Conservation (phyloP, 1,139 yeast species). For the Protomyces gravidus region DNA sequence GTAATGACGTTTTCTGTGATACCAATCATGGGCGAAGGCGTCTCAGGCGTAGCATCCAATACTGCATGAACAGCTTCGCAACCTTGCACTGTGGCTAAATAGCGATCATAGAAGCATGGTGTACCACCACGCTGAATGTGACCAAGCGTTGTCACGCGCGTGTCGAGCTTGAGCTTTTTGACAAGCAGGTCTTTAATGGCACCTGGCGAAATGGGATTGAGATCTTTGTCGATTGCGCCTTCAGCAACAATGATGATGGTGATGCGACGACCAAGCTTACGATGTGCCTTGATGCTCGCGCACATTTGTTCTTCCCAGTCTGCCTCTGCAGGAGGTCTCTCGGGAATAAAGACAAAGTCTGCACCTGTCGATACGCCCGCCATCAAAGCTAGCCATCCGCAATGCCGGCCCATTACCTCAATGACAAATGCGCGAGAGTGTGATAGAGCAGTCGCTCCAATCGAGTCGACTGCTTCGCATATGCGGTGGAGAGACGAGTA, state of each 20-base stretch:
- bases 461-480: slow-evolving; percentile 87
- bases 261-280: slow-evolving; percentile 83
- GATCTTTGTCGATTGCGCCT: slow-evolving; percentile 84
- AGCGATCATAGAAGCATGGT: slow-evolving; percentile 89
- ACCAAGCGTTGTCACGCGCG: slow-evolving; percentile 90
- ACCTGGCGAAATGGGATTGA: slow-evolving; percentile 73
- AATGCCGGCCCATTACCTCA: slow-evolving; percentile 98
- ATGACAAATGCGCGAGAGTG: slow-evolving; percentile 97
- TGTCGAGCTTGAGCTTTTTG: slow-evolving; percentile 72
- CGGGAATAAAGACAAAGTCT: slow-evolving; percentile 89
- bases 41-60: slow-evolving; percentile 76
- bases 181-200: slow-evolving; percentile 77
- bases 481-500: slow-evolving; percentile 89
- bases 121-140: slow-evolving; percentile 99
- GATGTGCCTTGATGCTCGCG: slow-evolving; percentile 52
- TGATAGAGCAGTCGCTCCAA: slow-evolving; percentile 94
- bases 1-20: slow-evolving; percentile 80
- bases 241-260: slow-evolving; percentile 95
- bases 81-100: slow-evolving; percentile 91
- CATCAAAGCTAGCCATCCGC: slow-evolving; percentile 98
- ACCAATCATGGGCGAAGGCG: slow-evolving; percentile 95
- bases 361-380: slow-evolving; percentile 96
- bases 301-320: slow-evolving; percentile 67
- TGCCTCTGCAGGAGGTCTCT: slow-evolving; percentile 59
- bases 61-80: slow-evolving; percentile 96